These are phyloP conservation scores for Arachis hypogaea DNA, from an alignment of 306 rosid genomes.

Conservation along the genomic window DNA sequence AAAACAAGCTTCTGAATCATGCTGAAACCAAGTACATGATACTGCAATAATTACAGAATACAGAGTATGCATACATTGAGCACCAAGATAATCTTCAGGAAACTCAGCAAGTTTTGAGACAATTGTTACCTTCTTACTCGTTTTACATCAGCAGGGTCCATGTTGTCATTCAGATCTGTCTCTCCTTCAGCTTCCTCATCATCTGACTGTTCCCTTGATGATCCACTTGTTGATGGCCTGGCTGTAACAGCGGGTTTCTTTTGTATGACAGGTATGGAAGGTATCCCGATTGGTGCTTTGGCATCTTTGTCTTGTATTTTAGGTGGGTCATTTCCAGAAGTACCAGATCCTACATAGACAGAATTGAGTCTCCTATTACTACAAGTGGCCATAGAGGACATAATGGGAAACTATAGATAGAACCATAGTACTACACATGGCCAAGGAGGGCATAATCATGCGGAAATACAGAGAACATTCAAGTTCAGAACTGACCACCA, in stretches of 20 bases:
- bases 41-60: slow-evolving; percentile 4
- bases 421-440: not conserved
- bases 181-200: slow-evolving; percentile 91
- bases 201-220: slow-evolving; percentile 85
- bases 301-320: slow-evolving; percentile 65
- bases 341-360: slow-evolving; percentile 54
- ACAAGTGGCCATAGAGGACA: not conserved
- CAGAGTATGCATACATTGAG: slow-evolving; percentile 11
- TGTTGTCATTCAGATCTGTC: slow-evolving; percentile 59
- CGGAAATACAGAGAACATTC: not conserved
- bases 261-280: slow-evolving; percentile 54
- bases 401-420: too few relatives aligned
- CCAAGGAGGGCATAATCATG: not conserved
- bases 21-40: slow-evolving; percentile 19
- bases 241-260: slow-evolving; percentile 49
- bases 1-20: slow-evolving; percentile 27
- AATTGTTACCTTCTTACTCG: slow-evolving; percentile 86
- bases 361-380: slow-evolving; percentile 4
- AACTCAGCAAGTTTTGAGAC: slow-evolving; percentile 34
- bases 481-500: not conserved
- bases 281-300: slow-evolving; percentile 49
- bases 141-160: slow-evolving; percentile 76
- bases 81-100: slow-evolving; percentile 3
- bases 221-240: slow-evolving; percentile 75
- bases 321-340: slow-evolving; percentile 60